These are phyloP conservation scores for Kalanchoe fedtschenkoi DNA, from an alignment of 164 flowering plant genomes.

Conservation along the genomic window DNA sequence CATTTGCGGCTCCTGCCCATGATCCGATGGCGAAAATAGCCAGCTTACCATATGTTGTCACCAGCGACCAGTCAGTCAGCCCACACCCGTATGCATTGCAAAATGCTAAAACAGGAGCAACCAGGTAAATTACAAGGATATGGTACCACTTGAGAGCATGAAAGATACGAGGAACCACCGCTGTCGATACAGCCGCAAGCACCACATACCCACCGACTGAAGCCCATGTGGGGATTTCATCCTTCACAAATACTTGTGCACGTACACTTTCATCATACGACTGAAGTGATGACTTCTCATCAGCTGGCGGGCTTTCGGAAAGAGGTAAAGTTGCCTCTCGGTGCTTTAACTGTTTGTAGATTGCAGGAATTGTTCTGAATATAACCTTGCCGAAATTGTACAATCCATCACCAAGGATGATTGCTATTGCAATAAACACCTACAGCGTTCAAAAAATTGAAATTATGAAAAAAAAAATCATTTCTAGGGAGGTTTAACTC, in stretches of 20 bases:
- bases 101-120: slow-evolving; percentile 3
- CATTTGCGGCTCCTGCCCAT: neutral
- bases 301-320: neutral
- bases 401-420: slow-evolving; percentile 5
- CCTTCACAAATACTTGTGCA: neutral
- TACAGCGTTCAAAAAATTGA: neutral
- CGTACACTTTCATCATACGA: neutral
- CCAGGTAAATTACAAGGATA: neutral
- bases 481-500: neutral
- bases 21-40: slow-evolving; percentile 1
- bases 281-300: neutral
- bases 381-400: slow-evolving; percentile 5
- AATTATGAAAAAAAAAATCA: neutral
- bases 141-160: slow-evolving; percentile 4
- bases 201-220: neutral
- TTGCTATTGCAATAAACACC: slow-evolving; percentile 7
- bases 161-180: slow-evolving; percentile 1
- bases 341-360: neutral
- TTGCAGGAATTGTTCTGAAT: neutral
- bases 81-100: slow-evolving; percentile 3
- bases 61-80: slow-evolving; percentile 4
- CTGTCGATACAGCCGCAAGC: neutral
- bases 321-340: neutral
- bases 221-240: neutral
- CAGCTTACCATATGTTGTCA: slow-evolving; percentile 1